These are phyloP conservation scores for Pseudevernia furfuracea DNA, from an alignment of 495 filamentous ascomycete genomes.

Conservation along the genomic window DNA sequence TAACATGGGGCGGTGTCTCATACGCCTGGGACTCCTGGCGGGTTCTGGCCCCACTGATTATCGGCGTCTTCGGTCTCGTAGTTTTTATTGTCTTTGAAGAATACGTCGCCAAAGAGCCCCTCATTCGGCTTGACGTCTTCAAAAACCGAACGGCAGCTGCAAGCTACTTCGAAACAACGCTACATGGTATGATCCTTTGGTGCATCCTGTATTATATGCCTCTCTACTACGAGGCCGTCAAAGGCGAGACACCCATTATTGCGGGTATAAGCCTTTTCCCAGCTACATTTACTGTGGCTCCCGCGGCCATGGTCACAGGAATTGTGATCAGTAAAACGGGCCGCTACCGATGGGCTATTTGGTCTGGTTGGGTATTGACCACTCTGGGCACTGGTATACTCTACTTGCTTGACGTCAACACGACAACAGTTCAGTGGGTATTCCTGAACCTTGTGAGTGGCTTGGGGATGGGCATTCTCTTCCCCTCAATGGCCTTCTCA, in stretches of 20 bases:
- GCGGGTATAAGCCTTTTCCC: slow-evolving; percentile 56
- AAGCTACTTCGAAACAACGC: slow-evolving; percentile 39
- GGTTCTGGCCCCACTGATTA: slow-evolving; percentile 50
- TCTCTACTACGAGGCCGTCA: slow-evolving; percentile 57
- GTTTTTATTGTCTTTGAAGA: slow-evolving; percentile 44
- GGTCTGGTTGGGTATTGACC: slow-evolving; percentile 48
- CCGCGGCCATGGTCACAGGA: slow-evolving; percentile 43
- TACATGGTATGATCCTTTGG: slow-evolving; percentile 49
- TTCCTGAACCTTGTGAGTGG: slow-evolving; percentile 47
- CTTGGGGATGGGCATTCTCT: slow-evolving; percentile 36
- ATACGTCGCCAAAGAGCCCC: slow-evolving; percentile 36
- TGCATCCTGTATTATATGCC: slow-evolving; percentile 54
- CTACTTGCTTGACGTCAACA: slow-evolving; percentile 39
- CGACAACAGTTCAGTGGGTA: slow-evolving; percentile 42
- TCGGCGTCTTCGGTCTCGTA: slow-evolving; percentile 45
- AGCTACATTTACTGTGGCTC: slow-evolving; percentile 45
- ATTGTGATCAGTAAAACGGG: slow-evolving; percentile 42
- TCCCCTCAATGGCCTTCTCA: slow-evolving; percentile 35
- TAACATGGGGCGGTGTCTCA: slow-evolving; percentile 46
- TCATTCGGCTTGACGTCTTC: slow-evolving; percentile 43
- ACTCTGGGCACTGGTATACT: slow-evolving; percentile 44
- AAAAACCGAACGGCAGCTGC: slow-evolving; percentile 38
- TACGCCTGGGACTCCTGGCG: slow-evolving; percentile 45
- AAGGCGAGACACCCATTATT: slow-evolving; percentile 44
- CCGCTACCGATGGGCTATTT: slow-evolving; percentile 47